Evolutionary conservation across 768 basidiomycete species (phyloP).

Genomic region (Phaffia tasmanica): DNA sequence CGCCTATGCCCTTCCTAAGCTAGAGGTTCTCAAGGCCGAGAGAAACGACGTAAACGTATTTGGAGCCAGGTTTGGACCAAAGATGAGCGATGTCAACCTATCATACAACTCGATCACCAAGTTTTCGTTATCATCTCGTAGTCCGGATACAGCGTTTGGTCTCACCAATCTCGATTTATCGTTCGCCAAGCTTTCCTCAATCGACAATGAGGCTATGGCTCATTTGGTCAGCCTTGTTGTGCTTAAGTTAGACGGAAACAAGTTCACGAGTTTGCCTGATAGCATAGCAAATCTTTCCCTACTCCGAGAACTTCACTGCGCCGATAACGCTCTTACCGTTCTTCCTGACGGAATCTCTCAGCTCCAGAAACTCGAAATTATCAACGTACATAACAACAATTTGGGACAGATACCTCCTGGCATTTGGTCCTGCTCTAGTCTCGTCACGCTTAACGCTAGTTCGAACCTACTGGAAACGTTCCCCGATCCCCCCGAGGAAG

Average conservation of each 20-base stretch:
- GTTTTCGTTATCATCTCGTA: conserved; percentile 50
- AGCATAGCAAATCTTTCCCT: conserved; percentile 60
- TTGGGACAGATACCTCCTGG: conserved; percentile 60
- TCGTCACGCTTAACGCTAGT: conserved; percentile 67
- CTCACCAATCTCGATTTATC: conserved; percentile 76
- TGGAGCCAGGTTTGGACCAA: conserved; percentile 62
- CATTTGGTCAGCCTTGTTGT: conserved; percentile 60
- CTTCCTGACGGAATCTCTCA: conserved; percentile 67
- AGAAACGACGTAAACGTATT: conserved; percentile 72
- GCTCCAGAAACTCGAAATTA: conserved; percentile 57
- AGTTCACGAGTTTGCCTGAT: conserved; percentile 73
- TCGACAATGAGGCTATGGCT: conserved; percentile 59
- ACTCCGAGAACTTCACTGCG: conserved; percentile 66
- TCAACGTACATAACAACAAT: conserved; percentile 88
- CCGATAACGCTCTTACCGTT: conserved; percentile 73
- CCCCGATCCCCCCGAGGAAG: conserved; percentile 48
- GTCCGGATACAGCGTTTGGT: conserved; percentile 50
- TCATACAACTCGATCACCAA: conserved; percentile 65
- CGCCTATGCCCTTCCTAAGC: conserved; percentile 56
- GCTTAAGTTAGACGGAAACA: conserved; percentile 74
- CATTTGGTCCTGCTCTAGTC: conserved; percentile 71
- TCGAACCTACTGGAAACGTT: conserved; percentile 72
- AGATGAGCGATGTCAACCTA: conserved; percentile 56
- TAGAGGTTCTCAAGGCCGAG: conserved; percentile 62
- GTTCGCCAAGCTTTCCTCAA: conserved; percentile 69